phyloP scores from a whole-genome alignment of 2,329 filamentous ascomycete genomes.

The Aspergillus pseudoviridinutans region DNA sequence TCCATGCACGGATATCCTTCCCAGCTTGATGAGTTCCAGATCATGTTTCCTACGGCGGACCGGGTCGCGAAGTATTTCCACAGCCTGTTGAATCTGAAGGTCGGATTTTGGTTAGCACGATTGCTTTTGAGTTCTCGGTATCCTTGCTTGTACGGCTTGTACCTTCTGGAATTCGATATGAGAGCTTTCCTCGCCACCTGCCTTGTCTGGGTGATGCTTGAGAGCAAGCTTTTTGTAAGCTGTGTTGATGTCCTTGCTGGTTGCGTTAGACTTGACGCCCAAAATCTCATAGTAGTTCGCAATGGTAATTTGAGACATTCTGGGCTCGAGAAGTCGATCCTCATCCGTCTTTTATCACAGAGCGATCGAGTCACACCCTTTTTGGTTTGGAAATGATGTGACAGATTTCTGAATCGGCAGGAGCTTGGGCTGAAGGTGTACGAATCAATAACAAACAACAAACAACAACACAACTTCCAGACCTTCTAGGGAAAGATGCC shows the following conservation, averaged over 20 bases:
- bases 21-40: slow-evolving; percentile 5
- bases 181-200: slow-evolving; percentile 8
- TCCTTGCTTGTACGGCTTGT: not conserved
- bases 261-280: slow-evolving; percentile 22
- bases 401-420: not conserved
- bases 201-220: slow-evolving; percentile 34
- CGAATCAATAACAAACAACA: not conserved
- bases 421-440: not conserved
- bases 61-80: slow-evolving; percentile 32
- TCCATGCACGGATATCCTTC: not conserved
- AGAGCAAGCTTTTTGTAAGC: slow-evolving; percentile 34
- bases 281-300: slow-evolving; percentile 26
- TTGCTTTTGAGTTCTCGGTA: not conserved
- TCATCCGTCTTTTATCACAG: not conserved
- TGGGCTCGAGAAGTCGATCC: not conserved
- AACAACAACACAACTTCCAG: not conserved
- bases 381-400: not conserved
- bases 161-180: slow-evolving; percentile 23
- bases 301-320: slow-evolving; percentile 5
- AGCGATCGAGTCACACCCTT: not conserved
- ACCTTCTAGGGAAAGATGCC: not conserved
- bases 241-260: slow-evolving; percentile 28
- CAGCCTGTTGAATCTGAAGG: slow-evolving; percentile 29
- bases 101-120: not conserved
- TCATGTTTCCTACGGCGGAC: slow-evolving; percentile 21